Conservation (phyloP, 192 early-diverging fungal species). For the Gigaspora rosea region DNA sequence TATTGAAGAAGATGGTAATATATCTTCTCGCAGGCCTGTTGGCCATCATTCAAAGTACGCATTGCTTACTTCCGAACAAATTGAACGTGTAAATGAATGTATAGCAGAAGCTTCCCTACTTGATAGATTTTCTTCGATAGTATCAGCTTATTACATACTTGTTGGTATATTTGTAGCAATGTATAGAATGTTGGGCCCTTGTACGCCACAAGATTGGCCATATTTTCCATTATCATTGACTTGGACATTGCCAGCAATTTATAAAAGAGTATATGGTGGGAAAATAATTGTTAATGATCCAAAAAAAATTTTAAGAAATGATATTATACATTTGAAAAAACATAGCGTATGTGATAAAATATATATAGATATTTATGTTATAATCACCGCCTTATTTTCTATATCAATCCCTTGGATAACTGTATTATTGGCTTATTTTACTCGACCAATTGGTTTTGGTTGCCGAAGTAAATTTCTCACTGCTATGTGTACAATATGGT, state of each 20-base stretch:
- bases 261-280: neutral
- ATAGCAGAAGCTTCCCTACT: conserved; percentile 2
- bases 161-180: conserved; percentile 19
- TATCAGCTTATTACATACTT: neutral
- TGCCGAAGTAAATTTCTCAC: conserved; percentile 5
- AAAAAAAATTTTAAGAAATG: neutral
- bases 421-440: conserved; percentile 1
- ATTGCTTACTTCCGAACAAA: neutral
- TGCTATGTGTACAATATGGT: neutral
- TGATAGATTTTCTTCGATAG: neutral
- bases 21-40: no score
- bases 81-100: neutral
- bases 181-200: neutral
- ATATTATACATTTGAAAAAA: neutral
- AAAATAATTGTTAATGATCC: conserved; percentile 13
- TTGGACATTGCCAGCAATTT: conserved; percentile 13
- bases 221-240: conserved; percentile 6
- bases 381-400: neutral
- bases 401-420: neutral
- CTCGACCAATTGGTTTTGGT: conserved; percentile 11
- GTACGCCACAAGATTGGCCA: conserved; percentile 3
- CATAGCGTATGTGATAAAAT: neutral
- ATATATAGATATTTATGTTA: neutral
- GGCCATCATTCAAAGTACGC: no score
- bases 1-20: no score